phyloP scores from a whole-genome alignment of 257 asterid species.

The Solanum clarkiae region DNA sequence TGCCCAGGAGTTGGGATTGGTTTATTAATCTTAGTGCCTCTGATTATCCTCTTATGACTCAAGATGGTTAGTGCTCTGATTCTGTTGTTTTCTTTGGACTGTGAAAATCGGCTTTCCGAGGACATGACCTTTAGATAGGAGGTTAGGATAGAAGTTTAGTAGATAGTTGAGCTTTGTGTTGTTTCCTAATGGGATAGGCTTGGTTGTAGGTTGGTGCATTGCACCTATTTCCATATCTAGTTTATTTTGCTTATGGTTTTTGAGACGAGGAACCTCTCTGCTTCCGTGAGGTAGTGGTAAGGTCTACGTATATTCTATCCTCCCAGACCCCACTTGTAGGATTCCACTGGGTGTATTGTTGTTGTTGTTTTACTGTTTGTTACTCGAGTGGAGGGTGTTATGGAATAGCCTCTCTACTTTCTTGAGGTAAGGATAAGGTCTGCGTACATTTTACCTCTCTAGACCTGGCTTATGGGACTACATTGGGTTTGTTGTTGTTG shows the following conservation, averaged over 20 bases:
- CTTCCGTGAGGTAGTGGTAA: neutral
- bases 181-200: neutral
- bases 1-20: slow-evolving; percentile 76
- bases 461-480: no score
- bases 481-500: neutral
- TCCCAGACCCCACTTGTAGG: neutral
- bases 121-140: neutral
- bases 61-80: slow-evolving; percentile 57
- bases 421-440: neutral
- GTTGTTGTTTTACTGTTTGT: no score
- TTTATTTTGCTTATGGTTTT: no score
- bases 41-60: slow-evolving; percentile 93
- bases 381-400: no score
- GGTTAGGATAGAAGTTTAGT: neutral
- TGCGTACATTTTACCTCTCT: neutral
- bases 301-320: neutral
- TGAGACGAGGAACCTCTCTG: neutral
- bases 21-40: slow-evolving; percentile 72
- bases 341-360: neutral
- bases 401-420: neutral
- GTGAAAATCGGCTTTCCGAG: neutral
- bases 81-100: neutral
- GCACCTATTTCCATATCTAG: neutral
- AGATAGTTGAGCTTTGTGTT: neutral
- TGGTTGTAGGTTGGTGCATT: neutral